phyloP scores from a whole-genome alignment of 2,329 filamentous ascomycete species.

The Fusarium sp. region DNA sequence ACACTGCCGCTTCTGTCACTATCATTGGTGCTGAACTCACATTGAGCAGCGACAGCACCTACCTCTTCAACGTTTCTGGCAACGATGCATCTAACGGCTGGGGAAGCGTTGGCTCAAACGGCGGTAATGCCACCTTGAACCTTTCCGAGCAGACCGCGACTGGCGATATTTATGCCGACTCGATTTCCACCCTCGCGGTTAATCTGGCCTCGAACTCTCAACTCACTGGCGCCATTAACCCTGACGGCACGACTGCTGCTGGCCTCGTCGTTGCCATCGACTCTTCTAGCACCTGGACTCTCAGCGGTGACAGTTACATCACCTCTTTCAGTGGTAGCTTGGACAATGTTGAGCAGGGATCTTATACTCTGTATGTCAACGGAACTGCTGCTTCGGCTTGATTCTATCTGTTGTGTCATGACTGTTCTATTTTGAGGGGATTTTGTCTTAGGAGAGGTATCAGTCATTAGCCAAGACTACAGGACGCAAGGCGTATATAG shows the following conservation, averaged over 20 bases:
- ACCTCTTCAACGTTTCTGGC: constrained; percentile 22
- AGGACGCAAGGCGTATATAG: neutral
- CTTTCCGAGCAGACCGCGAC: constrained; percentile 15
- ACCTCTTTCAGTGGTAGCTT: constrained; percentile 11
- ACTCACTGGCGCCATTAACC: constrained; percentile 10
- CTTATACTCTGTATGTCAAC: constrained; percentile 15
- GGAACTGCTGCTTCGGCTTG: constrained; percentile 2
- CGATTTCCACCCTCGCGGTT: constrained; percentile 10
- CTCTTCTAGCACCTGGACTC: constrained; percentile 15
- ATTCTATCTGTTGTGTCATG: too few relatives aligned
- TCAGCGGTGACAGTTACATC: constrained; percentile 14
- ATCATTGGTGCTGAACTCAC: constrained; percentile 12
- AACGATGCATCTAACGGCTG: constrained; percentile 19
- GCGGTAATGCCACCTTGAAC: constrained; percentile 11
- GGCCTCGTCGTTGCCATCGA: constrained; percentile 1
- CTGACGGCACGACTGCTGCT: constrained; percentile 10
- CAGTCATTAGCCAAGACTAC: neutral
- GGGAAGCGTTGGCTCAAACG: constrained; percentile 21
- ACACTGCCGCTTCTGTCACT: constrained; percentile 14
- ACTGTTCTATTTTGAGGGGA: neutral
- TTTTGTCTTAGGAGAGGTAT: too few relatives aligned
- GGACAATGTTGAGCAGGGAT: constrained; percentile 16
- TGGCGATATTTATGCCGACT: constrained; percentile 14
- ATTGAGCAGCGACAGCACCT: constrained; percentile 13
- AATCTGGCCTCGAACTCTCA: constrained; percentile 4